Conservation (phyloP, 2,329 filamentous ascomycete genomes). For the Ascochyta koolunga region DNA sequence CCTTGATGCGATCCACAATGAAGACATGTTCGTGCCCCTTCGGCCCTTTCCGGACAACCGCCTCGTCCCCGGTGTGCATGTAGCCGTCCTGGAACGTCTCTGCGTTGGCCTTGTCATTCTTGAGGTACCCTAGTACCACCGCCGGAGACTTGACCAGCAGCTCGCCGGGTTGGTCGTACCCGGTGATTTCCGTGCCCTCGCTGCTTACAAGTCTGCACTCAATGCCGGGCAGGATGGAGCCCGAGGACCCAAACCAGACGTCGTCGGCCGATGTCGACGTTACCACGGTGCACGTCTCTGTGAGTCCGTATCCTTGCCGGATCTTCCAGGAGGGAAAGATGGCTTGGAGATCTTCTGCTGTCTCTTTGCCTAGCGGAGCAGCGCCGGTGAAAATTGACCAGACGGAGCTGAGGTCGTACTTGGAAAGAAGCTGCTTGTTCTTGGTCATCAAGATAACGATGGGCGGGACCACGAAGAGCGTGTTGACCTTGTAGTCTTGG, state of each 20-base stretch:
- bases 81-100: slow-evolving; percentile 81
- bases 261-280: slow-evolving; percentile 66
- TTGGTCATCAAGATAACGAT: slow-evolving; percentile 80
- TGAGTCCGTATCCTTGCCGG: slow-evolving; percentile 78
- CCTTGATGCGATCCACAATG: slow-evolving; percentile 82
- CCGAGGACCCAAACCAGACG: slow-evolving; percentile 73
- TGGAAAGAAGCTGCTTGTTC: slow-evolving; percentile 63
- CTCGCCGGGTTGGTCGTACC: slow-evolving; percentile 78
- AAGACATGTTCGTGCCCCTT: slow-evolving; percentile 79
- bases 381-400: slow-evolving; percentile 73
- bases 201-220: slow-evolving; percentile 70
- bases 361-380: slow-evolving; percentile 77
- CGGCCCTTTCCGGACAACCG: slow-evolving; percentile 63
- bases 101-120: slow-evolving; percentile 81
- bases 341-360: slow-evolving; percentile 66
- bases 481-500: slow-evolving; percentile 70
- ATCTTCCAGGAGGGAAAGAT: slow-evolving; percentile 70
- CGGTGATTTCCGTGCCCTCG: slow-evolving; percentile 73
- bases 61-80: slow-evolving; percentile 78
- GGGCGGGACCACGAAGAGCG: slow-evolving; percentile 75
- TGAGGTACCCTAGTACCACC: slow-evolving; percentile 81
- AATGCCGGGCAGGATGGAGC: slow-evolving; percentile 69
- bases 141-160: slow-evolving; percentile 73
- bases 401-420: slow-evolving; percentile 75
- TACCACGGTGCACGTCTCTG: slow-evolving; percentile 77